Percentiles rank a stretch among this genome's conserved stretches.
Conservation (phyloP, 1,284 basidiomycete species). For the Ceratobasidium sp. region DNA sequence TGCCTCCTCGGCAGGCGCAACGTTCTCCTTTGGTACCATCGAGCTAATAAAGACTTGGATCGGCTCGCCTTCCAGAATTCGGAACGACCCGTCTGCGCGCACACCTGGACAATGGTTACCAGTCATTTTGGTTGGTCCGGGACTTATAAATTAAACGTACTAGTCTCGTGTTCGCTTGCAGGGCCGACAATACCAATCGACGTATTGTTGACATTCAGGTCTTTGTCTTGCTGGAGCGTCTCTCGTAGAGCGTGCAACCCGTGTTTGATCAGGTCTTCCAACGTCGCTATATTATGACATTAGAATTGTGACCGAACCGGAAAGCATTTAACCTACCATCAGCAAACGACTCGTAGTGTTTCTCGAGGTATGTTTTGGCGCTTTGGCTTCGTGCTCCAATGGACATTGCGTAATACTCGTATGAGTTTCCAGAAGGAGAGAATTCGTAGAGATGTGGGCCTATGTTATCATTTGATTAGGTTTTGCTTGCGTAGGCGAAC, state of each 20-base stretch:
- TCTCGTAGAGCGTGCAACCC: constrained; percentile 92
- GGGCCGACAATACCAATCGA: constrained; percentile 90
- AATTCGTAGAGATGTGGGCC: constrained; percentile 99
- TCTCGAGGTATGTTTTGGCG: constrained; percentile 98
- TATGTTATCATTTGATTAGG: constrained; percentile 48
- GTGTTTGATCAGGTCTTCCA: constrained; percentile 88
- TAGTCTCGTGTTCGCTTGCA: constrained; percentile 62
- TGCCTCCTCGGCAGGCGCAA: constrained; percentile 47
- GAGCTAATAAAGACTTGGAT: constrained; percentile 74
- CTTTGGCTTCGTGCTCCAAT: constrained; percentile 98
- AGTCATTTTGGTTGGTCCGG: constrained; percentile 1
- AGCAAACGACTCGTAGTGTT: constrained; percentile 86
- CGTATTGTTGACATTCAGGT: constrained; percentile 89
- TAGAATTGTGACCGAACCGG: background rate
- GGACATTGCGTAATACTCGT: constrained; percentile 98
- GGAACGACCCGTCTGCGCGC: constrained; percentile 65
- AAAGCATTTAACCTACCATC: constrained; percentile 64
- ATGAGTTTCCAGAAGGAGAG: constrained; percentile 95
- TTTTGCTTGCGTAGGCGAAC: background rate
- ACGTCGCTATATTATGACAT: constrained; percentile 59
- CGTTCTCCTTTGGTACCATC: constrained; percentile 69
- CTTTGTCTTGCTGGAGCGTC: constrained; percentile 97
- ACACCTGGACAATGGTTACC: constrained; percentile 46
- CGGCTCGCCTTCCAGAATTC: constrained; percentile 78
- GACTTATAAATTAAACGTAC: constrained; percentile 26